Base-by-base conservation (phyloP, 176 grass and related monocot genomes). In the Microstegium vimineum region DNA sequence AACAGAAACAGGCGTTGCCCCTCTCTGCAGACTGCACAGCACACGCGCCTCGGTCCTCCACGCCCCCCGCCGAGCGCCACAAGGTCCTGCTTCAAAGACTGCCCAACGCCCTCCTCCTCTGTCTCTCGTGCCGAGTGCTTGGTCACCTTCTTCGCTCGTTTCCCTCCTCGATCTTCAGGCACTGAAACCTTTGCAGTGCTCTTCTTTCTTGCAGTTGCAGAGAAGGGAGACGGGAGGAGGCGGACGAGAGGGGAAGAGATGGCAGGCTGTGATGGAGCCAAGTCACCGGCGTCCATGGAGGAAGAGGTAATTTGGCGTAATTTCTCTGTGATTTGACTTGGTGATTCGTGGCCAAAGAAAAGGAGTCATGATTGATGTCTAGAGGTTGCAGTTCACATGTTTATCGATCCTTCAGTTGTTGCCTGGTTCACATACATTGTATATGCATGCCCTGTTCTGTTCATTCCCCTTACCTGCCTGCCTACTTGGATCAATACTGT, bases 281-380 rank as follows among this genome's bases (percentile, higher is more conserved):
- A 92, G 30, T 73, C 86, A 7, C 72, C 66, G 46, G 81, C 75
- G 81, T 87, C 75, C 6, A 56, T 75, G 81, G 89, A 84, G 36
- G 81, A 94, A 81, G 95, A 98, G 92, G 95, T 95, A 86, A 63
- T 25, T 80, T 56, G 8, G 62, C 69, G n/a, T 54, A 28, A 15
- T 57, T 65, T 59, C 45, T 59, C 0, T 10, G 4, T 67, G 63
- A 41, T 40, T 49, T 68, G 22, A 11, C n/a, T 41, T 27, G 42
- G 10, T 22, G 41, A 14, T 2, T 31, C 38, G 14, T 75, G 20
- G 27, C 8, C 18, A 22, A 54, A 72, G n/a, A 78, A 62, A 56
- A 25, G 51, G 42, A 15, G 15, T 13, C 11, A 43, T 10, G 11
- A 4, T 12, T n/a, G n/a, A n/a, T 43, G 38, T 41, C 38, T 42